Conservation (phyloP, 176 grass and related monocot species). For the Oryza glumipatula region DNA sequence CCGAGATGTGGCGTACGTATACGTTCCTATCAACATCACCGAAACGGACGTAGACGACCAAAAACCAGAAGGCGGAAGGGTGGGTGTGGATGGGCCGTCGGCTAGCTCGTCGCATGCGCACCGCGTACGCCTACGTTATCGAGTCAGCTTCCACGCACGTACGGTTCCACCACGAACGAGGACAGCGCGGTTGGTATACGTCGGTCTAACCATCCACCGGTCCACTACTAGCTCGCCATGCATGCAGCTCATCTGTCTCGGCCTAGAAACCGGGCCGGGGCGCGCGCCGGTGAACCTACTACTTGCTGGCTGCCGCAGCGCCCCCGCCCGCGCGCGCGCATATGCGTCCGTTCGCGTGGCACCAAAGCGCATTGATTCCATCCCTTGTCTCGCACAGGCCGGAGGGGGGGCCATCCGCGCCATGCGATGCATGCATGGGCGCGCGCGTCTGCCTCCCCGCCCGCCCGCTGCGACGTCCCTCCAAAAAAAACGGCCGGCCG, state of each 20-base stretch:
- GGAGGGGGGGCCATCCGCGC: not conserved
- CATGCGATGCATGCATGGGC: not conserved
- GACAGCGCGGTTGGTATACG: not conserved
- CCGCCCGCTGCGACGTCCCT: constrained; percentile 8
- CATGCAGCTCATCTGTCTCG: not conserved
- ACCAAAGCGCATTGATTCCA: constrained; percentile 49
- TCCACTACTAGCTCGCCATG: not conserved
- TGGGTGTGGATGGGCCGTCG: not conserved
- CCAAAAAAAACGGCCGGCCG: constrained; percentile 46
- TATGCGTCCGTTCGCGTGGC: constrained; percentile 34
- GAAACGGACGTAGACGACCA: not conserved
- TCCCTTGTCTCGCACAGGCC: constrained; percentile 9
- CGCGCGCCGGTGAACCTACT: not conserved
- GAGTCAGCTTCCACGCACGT: not conserved
- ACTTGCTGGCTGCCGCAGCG: not conserved
- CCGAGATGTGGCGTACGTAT: too few relatives aligned
- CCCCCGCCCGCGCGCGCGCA: not conserved
- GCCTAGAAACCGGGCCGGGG: not conserved
- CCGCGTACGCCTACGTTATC: not conserved
- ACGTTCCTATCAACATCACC: not conserved
- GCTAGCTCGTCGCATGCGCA: too few relatives aligned
- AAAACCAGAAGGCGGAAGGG: not conserved
- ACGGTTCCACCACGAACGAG: not conserved
- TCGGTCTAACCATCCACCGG: not conserved
- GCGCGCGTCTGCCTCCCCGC: not conserved